Evolutionary conservation across 176 grass and related monocot species (phyloP), one percentile per base, ranked within the genome.

Genomic region (Bromus sterilis): DNA sequence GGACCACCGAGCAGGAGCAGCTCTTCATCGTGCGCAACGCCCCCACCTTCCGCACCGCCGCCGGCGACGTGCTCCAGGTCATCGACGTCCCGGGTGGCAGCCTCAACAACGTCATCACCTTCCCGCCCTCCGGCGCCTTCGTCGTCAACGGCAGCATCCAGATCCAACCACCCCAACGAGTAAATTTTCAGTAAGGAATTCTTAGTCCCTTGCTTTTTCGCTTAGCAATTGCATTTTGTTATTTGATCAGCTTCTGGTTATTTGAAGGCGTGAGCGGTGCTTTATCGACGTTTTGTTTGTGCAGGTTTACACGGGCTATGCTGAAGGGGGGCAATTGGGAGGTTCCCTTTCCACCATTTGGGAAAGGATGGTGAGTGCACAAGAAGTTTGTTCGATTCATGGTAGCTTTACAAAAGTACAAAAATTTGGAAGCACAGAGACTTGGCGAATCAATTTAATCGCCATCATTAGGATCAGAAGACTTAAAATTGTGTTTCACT

Each of bases 1-100:
- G 93, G 96, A 98, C 96, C 40, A 98, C 90, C 28, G 96, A 95
- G 84, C 86, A 86, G 86, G 96, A 98, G 84, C 96, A 98, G 90
- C 92, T 98, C 60, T 93, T 95, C 87, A 95, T 98, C 81, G 84
- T 98, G 73, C 81, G 89, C 20, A 98, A 93, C 71, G 89, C 93
- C 4, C 48, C 49, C 51, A 76, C 86, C 33, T 99, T 99, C 74
- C 82, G 93, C 76, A 99, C 93, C 60, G 60, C 89, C 78, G 89
- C 91, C 39, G 93, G 96, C 14, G 96, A 99, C 62, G 96, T 95
- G 29, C 86, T 99, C 57, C 96, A 99, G 82, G 93, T 93, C 71
- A 99, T 99, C 77, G 84, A 99, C 75, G 96, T 87, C 34, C 71
- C 82, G 5, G 80, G 68, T 8, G 67, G 70, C 18, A 78, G 68